Percentiles rank a stretch among this genome's conserved stretches.
Conservation (phyloP, 768 basidiomycete species). For the Lactarius vividus region DNA sequence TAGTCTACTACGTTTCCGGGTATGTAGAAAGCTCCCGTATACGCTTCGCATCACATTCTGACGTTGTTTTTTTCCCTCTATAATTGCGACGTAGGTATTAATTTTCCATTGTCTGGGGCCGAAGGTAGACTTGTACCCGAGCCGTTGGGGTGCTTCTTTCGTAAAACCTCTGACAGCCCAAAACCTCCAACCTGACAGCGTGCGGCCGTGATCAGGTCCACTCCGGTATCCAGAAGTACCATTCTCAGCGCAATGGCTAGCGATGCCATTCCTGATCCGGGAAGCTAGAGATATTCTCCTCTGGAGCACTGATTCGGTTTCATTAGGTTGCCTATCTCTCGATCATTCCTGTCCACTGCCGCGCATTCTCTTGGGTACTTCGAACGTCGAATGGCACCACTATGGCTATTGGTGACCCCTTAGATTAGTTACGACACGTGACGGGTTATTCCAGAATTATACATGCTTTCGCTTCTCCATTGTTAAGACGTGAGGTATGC, state of each 20-base stretch:
- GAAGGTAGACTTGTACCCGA: neutral
- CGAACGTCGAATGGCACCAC: neutral
- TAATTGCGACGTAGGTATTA: neutral
- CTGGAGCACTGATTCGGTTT: neutral
- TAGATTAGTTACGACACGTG: neutral
- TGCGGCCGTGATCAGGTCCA: neutral
- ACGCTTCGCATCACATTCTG: neutral
- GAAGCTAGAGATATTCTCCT: neutral
- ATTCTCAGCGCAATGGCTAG: neutral
- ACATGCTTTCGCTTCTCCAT: neutral
- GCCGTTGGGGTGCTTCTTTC: neutral
- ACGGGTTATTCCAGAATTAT: neutral
- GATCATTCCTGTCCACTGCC: neutral
- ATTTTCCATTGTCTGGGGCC: neutral
- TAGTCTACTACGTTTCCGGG: neutral
- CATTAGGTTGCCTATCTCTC: neutral
- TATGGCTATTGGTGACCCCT: neutral
- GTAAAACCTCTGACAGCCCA: neutral
- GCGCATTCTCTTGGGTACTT: neutral
- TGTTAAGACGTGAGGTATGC: neutral
- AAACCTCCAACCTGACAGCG: neutral
- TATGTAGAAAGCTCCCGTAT: neutral
- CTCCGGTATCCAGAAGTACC: neutral
- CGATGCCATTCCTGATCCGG: neutral
- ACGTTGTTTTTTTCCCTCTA: neutral